These are phyloP conservation scores for Arachis monticola DNA, from an alignment of 331 rosid genomes.

Conservation along the genomic window DNA sequence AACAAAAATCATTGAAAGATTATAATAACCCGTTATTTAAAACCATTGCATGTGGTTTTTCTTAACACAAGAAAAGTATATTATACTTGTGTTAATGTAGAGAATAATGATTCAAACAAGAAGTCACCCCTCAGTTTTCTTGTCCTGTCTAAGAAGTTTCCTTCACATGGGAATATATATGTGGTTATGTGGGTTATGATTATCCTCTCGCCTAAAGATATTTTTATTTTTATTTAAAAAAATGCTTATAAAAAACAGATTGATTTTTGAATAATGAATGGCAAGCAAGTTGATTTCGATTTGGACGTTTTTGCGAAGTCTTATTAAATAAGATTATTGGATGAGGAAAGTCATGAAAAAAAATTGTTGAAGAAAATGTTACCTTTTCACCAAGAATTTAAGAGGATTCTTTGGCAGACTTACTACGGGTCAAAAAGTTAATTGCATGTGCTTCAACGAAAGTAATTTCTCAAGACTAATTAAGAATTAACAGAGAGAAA, in stretches of 20 bases:
- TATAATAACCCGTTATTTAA: too few relatives aligned
- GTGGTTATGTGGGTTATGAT: neutral
- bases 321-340: neutral
- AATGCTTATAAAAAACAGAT: neutral
- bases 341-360: neutral
- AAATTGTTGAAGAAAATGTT: neutral
- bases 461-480: neutral
- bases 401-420: neutral
- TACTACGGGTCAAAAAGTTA: neutral
- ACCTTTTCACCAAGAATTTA: neutral
- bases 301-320: neutral
- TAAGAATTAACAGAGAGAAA: too few relatives aligned
- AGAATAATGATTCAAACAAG: neutral
- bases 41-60: neutral
- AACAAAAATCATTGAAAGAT: too few relatives aligned
- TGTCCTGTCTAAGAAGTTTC: constrained; percentile 27
- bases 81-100: neutral
- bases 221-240: neutral
- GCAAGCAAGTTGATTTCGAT: neutral
- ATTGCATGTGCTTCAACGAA: neutral
- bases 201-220: neutral
- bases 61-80: neutral
- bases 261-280: neutral
- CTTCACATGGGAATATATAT: neutral
- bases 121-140: neutral